Conservation (phyloP, 805 yeast species). For the Peterozyma xylosa region DNA sequence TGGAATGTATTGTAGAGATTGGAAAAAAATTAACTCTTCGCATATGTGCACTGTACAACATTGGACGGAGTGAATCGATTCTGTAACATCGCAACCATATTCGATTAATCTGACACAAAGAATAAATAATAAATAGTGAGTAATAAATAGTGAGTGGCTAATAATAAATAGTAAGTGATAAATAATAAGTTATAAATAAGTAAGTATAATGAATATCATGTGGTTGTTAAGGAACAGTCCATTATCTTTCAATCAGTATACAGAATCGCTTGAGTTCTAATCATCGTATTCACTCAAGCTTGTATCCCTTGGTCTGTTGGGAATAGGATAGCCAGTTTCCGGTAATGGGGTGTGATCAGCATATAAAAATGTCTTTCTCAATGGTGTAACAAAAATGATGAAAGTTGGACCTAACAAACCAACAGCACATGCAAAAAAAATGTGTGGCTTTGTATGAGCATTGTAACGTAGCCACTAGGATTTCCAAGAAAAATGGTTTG, state of each 20-base stretch:
- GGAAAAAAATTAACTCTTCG: too few species aligned
- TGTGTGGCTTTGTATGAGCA: conserved; percentile 71
- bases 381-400: conserved; percentile 50
- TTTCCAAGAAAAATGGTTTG: conserved; percentile 6
- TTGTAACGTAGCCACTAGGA: conserved; percentile 66
- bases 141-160: neutral
- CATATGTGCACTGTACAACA: too few species aligned
- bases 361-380: conserved; percentile 63
- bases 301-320: conserved; percentile 43
- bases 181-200: conserved; percentile 10
- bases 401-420: conserved; percentile 66
- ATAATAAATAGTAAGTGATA: neutral
- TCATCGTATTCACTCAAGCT: conserved; percentile 51
- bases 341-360: conserved; percentile 65
- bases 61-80: too few species aligned
- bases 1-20: too few species aligned
- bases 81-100: too few species aligned
- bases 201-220: too few species aligned
- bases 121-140: conserved; percentile 1
- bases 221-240: too few species aligned
- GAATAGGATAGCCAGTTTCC: conserved; percentile 43
- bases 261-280: too few species aligned
- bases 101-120: too few species aligned
- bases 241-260: too few species aligned
- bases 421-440: conserved; percentile 55